Evolutionary conservation across 495 filamentous ascomycete genomes (phyloP), one percentile per base, ranked within the genome.

Genomic region (Penicillium verhagenii): DNA sequence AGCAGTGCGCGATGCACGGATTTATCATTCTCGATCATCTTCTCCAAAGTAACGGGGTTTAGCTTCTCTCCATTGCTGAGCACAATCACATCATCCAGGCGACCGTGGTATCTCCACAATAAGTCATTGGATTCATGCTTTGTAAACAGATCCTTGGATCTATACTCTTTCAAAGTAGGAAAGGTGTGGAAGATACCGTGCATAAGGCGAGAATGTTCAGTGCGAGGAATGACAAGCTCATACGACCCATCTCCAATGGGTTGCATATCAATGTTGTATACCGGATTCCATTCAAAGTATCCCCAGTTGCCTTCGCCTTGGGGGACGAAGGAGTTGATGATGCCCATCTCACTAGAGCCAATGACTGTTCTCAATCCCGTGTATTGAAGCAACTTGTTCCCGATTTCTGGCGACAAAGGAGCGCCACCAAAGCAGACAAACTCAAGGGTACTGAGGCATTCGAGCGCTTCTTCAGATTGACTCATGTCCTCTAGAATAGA

Each of bases 61-160:
- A 70, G 61, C 47, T 72, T 77, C 43, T 75, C 68, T 6, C 75
- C 74, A 40, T 70, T 73, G 10, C 39, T 62, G 6, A 79, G 56
- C 10, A 74, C 67, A 20, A 76, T 68, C 1, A 74, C 52, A 56
- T 79, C 74, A 24, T 77, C 72, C 5, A 24, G n/a, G 2, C 73
- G 56, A 4, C 66, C 69, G 7, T 52, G 19, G 33, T 59, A 74
- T 9, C 26, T 50, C 72, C 72, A 77, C 0, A 62, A 31, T 2
- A 56, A 37, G 1, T 53, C 43, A 19, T 57, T 60, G 1, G 57
- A 47, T 2, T 72, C 62, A 47, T 74, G 71, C 7, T 64, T 70
- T 31, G 58, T 57, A 61, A 74, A 87, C 28, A 87, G 59, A 64
- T 87, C 84, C 26, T 76, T 74, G 16, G 80, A 85, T 18, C 66